A percentile compares a stretch with the other conserved stretches of the same genome.
Conservation (phyloP, 495 filamentous ascomycete species). For the Aspergillus nanangensis region DNA sequence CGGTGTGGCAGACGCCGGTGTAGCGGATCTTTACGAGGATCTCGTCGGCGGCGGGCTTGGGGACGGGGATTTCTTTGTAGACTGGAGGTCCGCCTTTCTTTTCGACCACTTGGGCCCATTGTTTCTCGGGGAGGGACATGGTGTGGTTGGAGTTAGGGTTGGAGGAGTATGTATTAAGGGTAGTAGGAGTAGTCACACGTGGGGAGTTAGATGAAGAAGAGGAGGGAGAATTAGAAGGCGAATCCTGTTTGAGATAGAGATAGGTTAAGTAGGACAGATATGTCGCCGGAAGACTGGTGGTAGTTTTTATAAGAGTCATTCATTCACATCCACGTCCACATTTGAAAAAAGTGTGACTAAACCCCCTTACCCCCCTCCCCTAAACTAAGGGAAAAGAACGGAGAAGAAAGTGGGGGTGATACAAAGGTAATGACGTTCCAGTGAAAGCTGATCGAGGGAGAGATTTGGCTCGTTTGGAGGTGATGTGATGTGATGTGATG, state of each 20-base stretch:
- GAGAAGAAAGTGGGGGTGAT: no score
- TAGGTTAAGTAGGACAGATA: neutral
- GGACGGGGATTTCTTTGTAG: constrained; percentile 81
- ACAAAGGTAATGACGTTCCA: no score
- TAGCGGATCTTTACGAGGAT: constrained; percentile 89
- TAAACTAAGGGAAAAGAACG: constrained; percentile 1
- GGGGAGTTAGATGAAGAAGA: neutral
- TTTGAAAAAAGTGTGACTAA: neutral
- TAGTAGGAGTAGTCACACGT: neutral
- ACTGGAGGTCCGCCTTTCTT: constrained; percentile 65
- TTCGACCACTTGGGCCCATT: constrained; percentile 86
- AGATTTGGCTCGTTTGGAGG: no score
- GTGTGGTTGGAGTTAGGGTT: neutral
- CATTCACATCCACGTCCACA: constrained; percentile 1
- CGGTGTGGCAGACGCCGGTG: constrained; percentile 91
- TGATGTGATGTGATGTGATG: no score
- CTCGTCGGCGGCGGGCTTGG: constrained; percentile 76
- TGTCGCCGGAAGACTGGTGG: neutral
- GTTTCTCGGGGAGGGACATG: constrained; percentile 60
- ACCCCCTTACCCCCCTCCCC: neutral
- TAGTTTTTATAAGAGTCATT: constrained; percentile 4
- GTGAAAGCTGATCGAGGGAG: no score
- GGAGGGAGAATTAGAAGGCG: neutral
- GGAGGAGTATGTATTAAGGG: neutral
- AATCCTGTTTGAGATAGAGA: neutral